Base-by-base conservation (phyloP, 306 rosid genomes). In the Begonia masoniana region DNA sequence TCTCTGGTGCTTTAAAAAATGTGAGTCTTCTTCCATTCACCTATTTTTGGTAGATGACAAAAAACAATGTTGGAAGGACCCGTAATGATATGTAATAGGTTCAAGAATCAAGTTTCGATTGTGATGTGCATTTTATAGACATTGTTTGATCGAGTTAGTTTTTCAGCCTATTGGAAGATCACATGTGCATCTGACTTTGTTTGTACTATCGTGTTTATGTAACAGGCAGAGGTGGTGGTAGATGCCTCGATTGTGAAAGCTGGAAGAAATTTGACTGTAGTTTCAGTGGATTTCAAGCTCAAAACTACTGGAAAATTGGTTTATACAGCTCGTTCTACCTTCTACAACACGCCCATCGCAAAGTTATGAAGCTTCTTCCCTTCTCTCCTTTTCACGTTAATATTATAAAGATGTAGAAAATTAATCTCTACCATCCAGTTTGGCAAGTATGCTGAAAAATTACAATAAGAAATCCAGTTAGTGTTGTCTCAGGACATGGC, bases 261-360 rank as follows among this genome's bases (percentile, higher is more conserved):
- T 39, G 95, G 97, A 74, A 76, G 83, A 79, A 85, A 74, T 55
- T 64, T 89, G 71, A 76, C 83, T 2, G 80, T 78, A 14, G 72
- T 89, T 19, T 64, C 69, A 11, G 50, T 69, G 58, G 91, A 82
- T 58, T 82, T 82, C 43, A 85, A 72, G 60, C 61, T 68, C 60
- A 73, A 76, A 75, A 58, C 76, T 58, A 69, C 80, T 43, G 78
- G 75, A 41, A 60, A 61, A 45, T 62, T 81, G 80, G 13, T 71
- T 41, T 89, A 78, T 59, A 62, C 59, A 23, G 79, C 86, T 50
- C 85, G 79, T 56, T 72, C 76, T 47, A 78, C 82, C 60, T 76
- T 81, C 64, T 84, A 76, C 60, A 73, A 69, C 80, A 47, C 52
- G 60, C 89, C 82, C 1, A 47, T 51, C 66, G 65, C 94, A 13